Percentiles rank a stretch among this genome's conserved stretches.
Conservation (phyloP, 2,329 filamentous ascomycete genomes). For the Phoma sp. region DNA sequence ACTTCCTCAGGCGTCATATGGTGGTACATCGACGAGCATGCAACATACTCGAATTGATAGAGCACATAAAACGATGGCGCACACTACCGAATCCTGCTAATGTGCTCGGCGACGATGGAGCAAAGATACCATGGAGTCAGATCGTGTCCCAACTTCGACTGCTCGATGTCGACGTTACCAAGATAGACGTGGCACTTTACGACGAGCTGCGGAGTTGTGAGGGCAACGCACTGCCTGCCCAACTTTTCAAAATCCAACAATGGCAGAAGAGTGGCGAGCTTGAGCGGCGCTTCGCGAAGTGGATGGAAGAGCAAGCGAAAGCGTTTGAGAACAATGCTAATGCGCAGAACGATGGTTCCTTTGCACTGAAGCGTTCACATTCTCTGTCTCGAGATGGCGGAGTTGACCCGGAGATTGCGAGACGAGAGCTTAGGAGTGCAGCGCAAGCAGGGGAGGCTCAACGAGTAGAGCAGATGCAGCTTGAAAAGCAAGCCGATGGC, state of each 20-base stretch:
- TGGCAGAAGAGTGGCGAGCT: neutral
- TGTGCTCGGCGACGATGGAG: conserved; percentile 1
- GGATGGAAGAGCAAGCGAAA: neutral
- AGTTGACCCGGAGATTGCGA: too few relatives aligned
- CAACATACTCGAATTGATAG: conserved; percentile 14
- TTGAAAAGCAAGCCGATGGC: neutral
- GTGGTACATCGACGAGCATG: conserved; percentile 4
- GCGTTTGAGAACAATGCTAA: neutral
- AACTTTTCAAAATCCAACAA: neutral
- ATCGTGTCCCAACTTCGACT: neutral
- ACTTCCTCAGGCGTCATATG: conserved; percentile 4
- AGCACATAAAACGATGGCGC: conserved; percentile 12
- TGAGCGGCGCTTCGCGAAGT: conserved; percentile 4
- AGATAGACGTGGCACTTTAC: neutral
- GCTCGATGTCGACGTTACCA: neutral
- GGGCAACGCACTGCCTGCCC: neutral
- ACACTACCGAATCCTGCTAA: conserved; percentile 6
- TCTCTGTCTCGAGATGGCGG: too few relatives aligned
- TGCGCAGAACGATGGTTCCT: too few relatives aligned
- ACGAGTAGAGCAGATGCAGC: neutral
- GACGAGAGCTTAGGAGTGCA: too few relatives aligned
- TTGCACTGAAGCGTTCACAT: too few relatives aligned
- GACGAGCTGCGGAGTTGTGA: neutral
- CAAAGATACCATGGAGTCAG: neutral
- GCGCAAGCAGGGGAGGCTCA: too few relatives aligned